Base-by-base conservation (phyloP, 306 rosid species). In the Cucumis sativus region DNA sequence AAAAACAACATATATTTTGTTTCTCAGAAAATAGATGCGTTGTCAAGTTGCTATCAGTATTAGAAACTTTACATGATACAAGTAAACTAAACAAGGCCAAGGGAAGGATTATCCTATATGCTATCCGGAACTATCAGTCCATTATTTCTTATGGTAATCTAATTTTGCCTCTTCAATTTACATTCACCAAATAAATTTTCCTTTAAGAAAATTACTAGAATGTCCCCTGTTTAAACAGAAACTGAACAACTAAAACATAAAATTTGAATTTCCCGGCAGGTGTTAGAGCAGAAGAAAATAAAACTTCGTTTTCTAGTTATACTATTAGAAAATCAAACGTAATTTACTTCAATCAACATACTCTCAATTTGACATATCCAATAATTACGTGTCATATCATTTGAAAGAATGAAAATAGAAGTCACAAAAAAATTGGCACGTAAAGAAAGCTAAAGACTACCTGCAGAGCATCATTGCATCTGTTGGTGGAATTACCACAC, bases 401-500 rank as follows among this genome's bases (percentile, higher is more conserved):
- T 51, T 28, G 35, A 70, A 49, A 70, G 41, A 14, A 25, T 47
- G 76, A 70, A 69, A 25, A 49, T 45, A 11, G 76, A 13, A 70
- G 20, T 8, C 59, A n/a, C 1, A 72, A 11, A 3, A 7, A 70
- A 43, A 70, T 47, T 43, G 57, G 68, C 47, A 67, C 71, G 73
- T 37, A 47, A 61, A 35, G 65, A 55, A 57, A 74, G 52, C 52
- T 56, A 54, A 73, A 78, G 58, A 77, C 72, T 90, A 95, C 97
- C 97, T 95, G 86, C 74, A 95, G 79, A 62, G 88, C 86, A 47
- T 85, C 91, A 69, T 85, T 87, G 75, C 88, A 84, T 81, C 87
- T 90, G 82, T 86, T 87, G 28, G 93, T 84, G 49, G 96, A 80
- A 83, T 90, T 92, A 79, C 98, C 97, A 76, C 89, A 95, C 67